Evolutionary conservation across 176 grass and related monocot genomes (phyloP).

Genomic region (Aegilops longissima): DNA sequence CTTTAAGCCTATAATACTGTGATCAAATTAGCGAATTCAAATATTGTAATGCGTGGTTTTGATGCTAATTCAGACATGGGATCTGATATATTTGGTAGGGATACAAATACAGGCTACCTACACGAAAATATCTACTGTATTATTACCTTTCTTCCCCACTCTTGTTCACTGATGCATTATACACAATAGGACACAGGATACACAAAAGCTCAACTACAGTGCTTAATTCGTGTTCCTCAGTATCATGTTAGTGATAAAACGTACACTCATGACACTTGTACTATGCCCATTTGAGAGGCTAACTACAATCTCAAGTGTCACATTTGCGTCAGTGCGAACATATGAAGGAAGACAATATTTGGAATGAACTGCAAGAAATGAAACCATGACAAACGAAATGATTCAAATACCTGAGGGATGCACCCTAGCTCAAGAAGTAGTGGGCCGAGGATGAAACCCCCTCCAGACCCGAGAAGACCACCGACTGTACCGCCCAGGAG

Average conservation of each 20-base stretch:
- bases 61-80: not conserved
- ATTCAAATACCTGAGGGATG: constrained; percentile 79
- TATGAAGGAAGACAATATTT: not conserved
- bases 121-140: not conserved
- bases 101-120: not conserved
- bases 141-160: not conserved
- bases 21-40: not conserved
- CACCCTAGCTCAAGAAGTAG: constrained; percentile 95
- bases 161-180: not conserved
- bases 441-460: constrained; percentile 93
- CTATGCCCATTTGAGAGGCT: not conserved
- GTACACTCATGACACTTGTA: not conserved
- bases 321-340: not conserved
- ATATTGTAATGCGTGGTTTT: not conserved
- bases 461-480: constrained; percentile 88
- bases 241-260: not conserved
- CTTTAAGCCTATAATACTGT: not conserved
- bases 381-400: not conserved
- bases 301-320: not conserved
- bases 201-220: not conserved
- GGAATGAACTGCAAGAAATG: not conserved
- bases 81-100: not conserved
- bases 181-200: not conserved
- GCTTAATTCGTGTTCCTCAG: not conserved
- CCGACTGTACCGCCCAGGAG: constrained; percentile 90